A percentile compares a stretch with the other conserved stretches of the same genome.
Evolutionary conservation across 371 early-diverging fungal genomes (phyloP).

Genomic region (Zychaea mexicana): DNA sequence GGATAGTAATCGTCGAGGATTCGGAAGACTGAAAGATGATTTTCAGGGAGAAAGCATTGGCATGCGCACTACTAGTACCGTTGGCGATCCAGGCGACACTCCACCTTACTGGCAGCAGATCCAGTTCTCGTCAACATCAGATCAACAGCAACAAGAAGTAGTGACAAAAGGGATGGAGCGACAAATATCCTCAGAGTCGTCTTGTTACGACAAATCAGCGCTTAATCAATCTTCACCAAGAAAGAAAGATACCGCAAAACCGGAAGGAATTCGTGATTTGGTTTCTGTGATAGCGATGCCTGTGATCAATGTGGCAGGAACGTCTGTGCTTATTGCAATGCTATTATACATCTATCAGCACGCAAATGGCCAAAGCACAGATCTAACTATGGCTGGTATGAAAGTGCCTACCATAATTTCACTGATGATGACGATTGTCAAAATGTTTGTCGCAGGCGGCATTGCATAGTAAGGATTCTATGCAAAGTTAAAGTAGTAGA

Average conservation of each 20-base stretch:
- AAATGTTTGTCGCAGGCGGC: slow-evolving; percentile 18
- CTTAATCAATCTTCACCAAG: neutral
- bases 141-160: neutral
- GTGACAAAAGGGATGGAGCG: neutral
- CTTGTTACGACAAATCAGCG: neutral
- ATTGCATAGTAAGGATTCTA: slow-evolving; percentile 16
- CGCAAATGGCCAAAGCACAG: slow-evolving; percentile 26
- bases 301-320: slow-evolving; percentile 3
- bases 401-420: slow-evolving; percentile 11
- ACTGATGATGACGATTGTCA: slow-evolving; percentile 15
- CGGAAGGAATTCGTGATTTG: neutral
- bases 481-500: too few relatives aligned
- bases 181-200: neutral
- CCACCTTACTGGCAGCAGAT: neutral
- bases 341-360: slow-evolving; percentile 16
- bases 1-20: neutral
- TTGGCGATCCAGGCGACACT: too few relatives aligned
- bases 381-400: slow-evolving; percentile 17
- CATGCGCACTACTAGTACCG: too few relatives aligned
- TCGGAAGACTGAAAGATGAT: neutral
- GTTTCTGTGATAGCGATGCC: slow-evolving; percentile 4
- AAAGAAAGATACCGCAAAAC: neutral
- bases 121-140: too few relatives aligned
- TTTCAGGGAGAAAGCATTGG: too few relatives aligned
- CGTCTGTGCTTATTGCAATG: slow-evolving; percentile 14